Evolutionary conservation across 2,329 filamentous ascomycete genomes (phyloP).

Genomic region (Fusarium chlamydosporum): DNA sequence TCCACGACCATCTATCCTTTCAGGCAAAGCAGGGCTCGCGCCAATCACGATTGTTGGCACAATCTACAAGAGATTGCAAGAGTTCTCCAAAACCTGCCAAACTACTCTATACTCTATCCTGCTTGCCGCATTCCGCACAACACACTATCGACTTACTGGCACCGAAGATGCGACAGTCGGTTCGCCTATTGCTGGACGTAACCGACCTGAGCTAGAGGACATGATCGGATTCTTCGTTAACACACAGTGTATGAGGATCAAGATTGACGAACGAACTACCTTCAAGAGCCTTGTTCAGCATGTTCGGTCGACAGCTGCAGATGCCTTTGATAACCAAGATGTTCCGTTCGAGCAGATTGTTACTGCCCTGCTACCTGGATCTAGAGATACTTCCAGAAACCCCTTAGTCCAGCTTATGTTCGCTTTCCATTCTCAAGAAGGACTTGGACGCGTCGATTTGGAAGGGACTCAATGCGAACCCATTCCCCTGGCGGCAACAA

Average conservation of each 20-base stretch:
- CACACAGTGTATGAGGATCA: not conserved
- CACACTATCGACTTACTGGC: constrained; percentile 48
- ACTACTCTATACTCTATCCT: constrained; percentile 25
- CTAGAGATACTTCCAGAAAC: constrained; percentile 4
- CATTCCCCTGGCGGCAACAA: not conserved
- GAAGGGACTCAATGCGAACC: too few relatives aligned
- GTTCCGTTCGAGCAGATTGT: constrained; percentile 4
- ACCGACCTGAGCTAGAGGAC: constrained; percentile 35
- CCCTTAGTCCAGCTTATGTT: not conserved
- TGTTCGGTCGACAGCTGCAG: not conserved
- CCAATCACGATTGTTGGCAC: constrained; percentile 21
- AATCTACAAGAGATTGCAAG: constrained; percentile 17
- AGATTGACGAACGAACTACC: not conserved
- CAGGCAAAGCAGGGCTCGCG: constrained; percentile 23
- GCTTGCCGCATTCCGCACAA: constrained; percentile 43
- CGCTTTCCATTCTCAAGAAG: not conserved
- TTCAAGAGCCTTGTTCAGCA: not conserved
- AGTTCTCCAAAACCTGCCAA: constrained; percentile 20
- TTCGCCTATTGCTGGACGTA: constrained; percentile 38
- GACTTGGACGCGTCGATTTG: not conserved
- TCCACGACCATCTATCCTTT: constrained; percentile 23
- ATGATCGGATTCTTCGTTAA: constrained; percentile 50
- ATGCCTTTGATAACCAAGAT: not conserved
- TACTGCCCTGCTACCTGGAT: constrained; percentile 2
- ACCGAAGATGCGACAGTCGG: constrained; percentile 43